These are phyloP conservation scores for Lyophyllum decastes DNA, from an alignment of 768 basidiomycete genomes.

Conservation along the genomic window DNA sequence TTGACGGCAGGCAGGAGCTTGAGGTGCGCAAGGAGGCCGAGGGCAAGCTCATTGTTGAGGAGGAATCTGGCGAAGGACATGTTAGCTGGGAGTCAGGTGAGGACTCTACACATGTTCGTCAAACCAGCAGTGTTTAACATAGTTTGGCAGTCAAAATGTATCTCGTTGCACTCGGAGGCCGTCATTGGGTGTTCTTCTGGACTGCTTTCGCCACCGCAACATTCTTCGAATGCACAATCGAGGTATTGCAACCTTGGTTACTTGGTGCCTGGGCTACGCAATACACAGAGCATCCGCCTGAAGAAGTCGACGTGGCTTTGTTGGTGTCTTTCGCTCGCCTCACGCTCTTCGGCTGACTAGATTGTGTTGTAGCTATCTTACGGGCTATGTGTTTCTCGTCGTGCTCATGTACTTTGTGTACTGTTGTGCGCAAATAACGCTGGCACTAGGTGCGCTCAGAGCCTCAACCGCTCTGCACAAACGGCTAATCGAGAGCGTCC, in stretches of 20 bases:
- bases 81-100: slow-evolving; percentile 50
- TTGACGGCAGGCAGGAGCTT: slow-evolving; percentile 16
- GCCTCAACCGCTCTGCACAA: slow-evolving; percentile 56
- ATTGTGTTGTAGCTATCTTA: slow-evolving; percentile 44
- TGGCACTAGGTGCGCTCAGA: slow-evolving; percentile 45
- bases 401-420: slow-evolving; percentile 32
- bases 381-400: slow-evolving; percentile 28
- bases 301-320: slow-evolving; percentile 33
- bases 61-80: slow-evolving; percentile 62
- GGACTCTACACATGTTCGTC: not conserved
- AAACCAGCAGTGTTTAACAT: slow-evolving; percentile 19
- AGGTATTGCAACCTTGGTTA: slow-evolving; percentile 39
- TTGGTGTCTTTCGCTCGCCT: slow-evolving; percentile 25
- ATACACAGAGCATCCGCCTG: slow-evolving; percentile 32
- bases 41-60: slow-evolving; percentile 61
- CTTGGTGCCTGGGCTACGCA: slow-evolving; percentile 45
- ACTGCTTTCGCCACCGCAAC: slow-evolving; percentile 22
- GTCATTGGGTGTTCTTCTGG: slow-evolving; percentile 34
- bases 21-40: slow-evolving; percentile 27
- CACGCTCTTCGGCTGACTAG: not conserved
- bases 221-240: slow-evolving; percentile 19
- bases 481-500: slow-evolving; percentile 48
- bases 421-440: slow-evolving; percentile 36
- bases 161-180: slow-evolving; percentile 36
- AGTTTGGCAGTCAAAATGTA: slow-evolving; percentile 33